Percentiles rank a stretch among this genome's conserved stretches.
These are phyloP conservation scores for Phytophthora fragariaefolia DNA, from an alignment of 352 stramenopile species.

Conservation along the genomic window DNA sequence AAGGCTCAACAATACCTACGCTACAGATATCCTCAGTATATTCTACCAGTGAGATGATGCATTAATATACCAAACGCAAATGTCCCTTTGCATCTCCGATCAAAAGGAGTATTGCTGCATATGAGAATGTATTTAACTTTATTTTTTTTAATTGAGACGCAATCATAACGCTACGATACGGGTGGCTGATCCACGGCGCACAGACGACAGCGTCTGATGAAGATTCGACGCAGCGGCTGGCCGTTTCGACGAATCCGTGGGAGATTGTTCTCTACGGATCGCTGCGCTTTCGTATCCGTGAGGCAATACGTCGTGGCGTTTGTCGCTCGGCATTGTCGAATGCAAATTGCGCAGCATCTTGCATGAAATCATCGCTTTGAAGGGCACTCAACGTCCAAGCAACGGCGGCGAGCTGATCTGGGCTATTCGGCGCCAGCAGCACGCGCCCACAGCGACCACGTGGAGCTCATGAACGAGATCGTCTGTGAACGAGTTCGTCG, in stretches of 20 bases:
- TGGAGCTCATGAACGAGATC: not conserved
- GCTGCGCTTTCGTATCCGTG: not conserved
- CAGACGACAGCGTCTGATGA: not conserved
- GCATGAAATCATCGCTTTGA: not conserved
- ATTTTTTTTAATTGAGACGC: no score
- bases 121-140: no score
- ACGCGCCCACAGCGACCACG: not conserved
- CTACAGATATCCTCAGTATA: no score
- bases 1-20: no score
- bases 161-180: not conserved
- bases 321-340: not conserved
- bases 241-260: not conserved
- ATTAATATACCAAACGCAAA: no score
- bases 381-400: not conserved
- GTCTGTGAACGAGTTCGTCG: not conserved
- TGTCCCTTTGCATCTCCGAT: no score
- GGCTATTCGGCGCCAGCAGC: not conserved
- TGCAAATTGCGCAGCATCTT: not conserved
- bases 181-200: not conserved
- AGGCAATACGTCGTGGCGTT: not conserved
- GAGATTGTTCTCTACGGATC: not conserved
- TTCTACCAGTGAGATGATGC: no score
- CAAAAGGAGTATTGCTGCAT: no score
- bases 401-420: not conserved
- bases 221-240: not conserved